Conservation (phyloP, 257 asterid genomes). For the Coffea eugenioides region DNA sequence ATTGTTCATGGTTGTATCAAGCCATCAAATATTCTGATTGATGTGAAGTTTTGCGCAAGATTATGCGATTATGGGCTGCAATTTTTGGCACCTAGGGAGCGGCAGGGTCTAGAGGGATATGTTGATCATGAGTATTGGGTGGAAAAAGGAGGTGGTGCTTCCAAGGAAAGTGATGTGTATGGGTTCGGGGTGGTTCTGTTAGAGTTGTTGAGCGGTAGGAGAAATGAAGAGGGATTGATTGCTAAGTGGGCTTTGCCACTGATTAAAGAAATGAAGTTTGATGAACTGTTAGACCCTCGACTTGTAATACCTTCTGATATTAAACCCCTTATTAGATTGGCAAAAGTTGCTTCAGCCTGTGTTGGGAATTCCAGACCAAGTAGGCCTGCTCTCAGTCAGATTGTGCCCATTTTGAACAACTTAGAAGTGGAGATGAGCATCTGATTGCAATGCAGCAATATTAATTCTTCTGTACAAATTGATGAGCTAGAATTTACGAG, state of each 20-base stretch:
- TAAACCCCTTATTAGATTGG: conserved; percentile 55
- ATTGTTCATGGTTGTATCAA: conserved; percentile 76
- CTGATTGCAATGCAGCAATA: background rate
- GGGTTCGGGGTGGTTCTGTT: conserved; percentile 80
- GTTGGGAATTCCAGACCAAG: conserved; percentile 62
- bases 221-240: conserved; percentile 43
- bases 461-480: no score
- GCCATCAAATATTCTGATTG: conserved; percentile 70
- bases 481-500: background rate
- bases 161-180: conserved; percentile 75
- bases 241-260: conserved; percentile 75
- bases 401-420: conserved; percentile 50
- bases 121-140: conserved; percentile 62
- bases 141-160: conserved; percentile 44
- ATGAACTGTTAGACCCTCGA: conserved; percentile 71
- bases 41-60: conserved; percentile 58
- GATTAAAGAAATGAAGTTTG: conserved; percentile 50
- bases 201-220: conserved; percentile 81
- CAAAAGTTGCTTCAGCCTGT: conserved; percentile 76
- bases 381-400: conserved; percentile 61
- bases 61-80: conserved; percentile 73
- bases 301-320: conserved; percentile 43
- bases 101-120: conserved; percentile 52
- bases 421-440: conserved; percentile 41
- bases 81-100: conserved; percentile 49